Conservation (phyloP, 805 yeast genomes). For the Huiozyma sinensis region DNA sequence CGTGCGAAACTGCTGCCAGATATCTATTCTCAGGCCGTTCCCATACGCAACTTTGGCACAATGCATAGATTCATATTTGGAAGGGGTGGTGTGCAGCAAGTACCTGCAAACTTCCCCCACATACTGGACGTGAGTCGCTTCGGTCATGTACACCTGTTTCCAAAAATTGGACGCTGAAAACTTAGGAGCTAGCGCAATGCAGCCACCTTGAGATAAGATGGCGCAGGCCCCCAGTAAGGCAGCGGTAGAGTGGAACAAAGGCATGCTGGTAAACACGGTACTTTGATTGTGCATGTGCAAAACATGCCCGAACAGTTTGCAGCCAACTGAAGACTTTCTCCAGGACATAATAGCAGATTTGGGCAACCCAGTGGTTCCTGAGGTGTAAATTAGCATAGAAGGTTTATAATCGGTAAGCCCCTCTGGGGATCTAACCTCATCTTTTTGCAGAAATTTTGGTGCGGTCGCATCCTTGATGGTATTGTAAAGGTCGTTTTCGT, state of each 20-base stretch:
- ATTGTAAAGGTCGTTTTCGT: slow-evolving; percentile 38
- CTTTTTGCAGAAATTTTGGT: slow-evolving; percentile 45
- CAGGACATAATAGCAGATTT: slow-evolving; percentile 90
- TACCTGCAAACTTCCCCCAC: slow-evolving; percentile 95
- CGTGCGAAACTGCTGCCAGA: slow-evolving; percentile 72
- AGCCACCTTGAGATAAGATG: slow-evolving; percentile 53
- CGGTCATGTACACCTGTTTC: slow-evolving; percentile 67
- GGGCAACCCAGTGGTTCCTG: slow-evolving; percentile 93
- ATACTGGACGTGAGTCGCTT: slow-evolving; percentile 78
- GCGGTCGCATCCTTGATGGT: slow-evolving; percentile 32
- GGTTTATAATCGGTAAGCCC: slow-evolving; percentile 48
- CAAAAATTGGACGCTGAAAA: slow-evolving; percentile 80
- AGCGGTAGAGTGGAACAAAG: slow-evolving; percentile 90
- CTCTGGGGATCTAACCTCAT: slow-evolving; percentile 43
- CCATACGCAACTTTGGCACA: slow-evolving; percentile 67
- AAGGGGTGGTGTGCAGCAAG: slow-evolving; percentile 51
- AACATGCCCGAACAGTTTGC: slow-evolving; percentile 57
- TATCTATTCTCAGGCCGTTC: slow-evolving; percentile 81
- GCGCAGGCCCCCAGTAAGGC: slow-evolving; percentile 78
- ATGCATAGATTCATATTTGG: slow-evolving; percentile 58
- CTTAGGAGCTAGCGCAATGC: slow-evolving; percentile 67
- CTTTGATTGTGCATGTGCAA: slow-evolving; percentile 46
- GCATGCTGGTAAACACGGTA: slow-evolving; percentile 83
- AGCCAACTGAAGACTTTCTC: slow-evolving; percentile 71
- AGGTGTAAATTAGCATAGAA: slow-evolving; percentile 71